Conservation (phyloP, 257 asterid genomes). For the Rubia yunnanensis region DNA sequence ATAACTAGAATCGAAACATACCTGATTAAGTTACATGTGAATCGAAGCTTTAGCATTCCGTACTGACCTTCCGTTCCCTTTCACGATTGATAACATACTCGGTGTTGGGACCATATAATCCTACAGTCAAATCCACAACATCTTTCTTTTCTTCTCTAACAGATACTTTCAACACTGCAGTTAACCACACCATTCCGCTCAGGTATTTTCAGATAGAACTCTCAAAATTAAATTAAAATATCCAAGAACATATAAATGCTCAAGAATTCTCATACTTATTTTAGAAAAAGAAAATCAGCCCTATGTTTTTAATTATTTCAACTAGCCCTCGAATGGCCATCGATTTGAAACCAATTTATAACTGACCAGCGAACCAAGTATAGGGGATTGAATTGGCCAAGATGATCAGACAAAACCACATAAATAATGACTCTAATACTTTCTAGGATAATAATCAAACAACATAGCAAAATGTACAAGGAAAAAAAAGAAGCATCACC, state of each 20-base stretch:
- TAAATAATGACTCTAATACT: too few species aligned
- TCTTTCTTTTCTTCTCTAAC: constrained; percentile 46
- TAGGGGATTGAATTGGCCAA: too few species aligned
- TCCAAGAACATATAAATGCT: background rate
- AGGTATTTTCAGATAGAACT: background rate
- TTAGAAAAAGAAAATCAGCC: background rate
- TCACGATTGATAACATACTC: constrained; percentile 87
- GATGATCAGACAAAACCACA: too few species aligned
- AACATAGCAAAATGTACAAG: background rate
- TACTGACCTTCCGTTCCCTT: constrained; percentile 69
- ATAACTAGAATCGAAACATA: background rate
- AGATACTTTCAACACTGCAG: constrained; percentile 81
- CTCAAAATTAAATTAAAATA: background rate
- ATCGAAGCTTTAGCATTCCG: constrained; percentile 5
- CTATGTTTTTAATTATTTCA: too few species aligned
- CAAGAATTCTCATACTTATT: background rate
- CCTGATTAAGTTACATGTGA: background rate
- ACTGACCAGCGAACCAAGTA: background rate
- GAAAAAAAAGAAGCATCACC: background rate
- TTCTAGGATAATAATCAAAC: too few species aligned
- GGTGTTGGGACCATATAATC: constrained; percentile 92
- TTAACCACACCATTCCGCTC: constrained; percentile 5
- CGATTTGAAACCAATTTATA: background rate
- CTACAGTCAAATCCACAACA: constrained; percentile 45
- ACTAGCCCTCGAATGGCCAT: background rate